Evolutionary conservation across 371 early-diverging fungal genomes (phyloP).

Genomic region (Apophysomyces trapeziformis): DNA sequence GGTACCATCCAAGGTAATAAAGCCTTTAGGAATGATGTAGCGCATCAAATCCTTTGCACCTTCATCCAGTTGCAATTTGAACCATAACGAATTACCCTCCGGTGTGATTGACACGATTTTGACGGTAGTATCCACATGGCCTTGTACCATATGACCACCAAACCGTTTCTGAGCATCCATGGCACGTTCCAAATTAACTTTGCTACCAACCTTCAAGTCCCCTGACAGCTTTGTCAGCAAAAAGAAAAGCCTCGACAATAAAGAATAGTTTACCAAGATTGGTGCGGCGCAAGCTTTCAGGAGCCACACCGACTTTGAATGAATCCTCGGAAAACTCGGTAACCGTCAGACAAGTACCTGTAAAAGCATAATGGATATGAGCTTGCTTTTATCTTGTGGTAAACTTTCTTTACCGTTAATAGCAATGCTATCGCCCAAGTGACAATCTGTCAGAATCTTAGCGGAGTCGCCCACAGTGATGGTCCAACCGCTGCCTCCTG

Average conservation of each 20-base stretch:
- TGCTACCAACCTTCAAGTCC: slow-evolving; percentile 74
- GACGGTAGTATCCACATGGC: slow-evolving; percentile 92
- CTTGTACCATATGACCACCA: slow-evolving; percentile 98
- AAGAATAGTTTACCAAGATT: slow-evolving; percentile 70
- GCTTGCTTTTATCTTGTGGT: not conserved
- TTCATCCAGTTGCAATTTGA: slow-evolving; percentile 70
- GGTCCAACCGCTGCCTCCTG: slow-evolving; percentile 89
- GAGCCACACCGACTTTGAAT: slow-evolving; percentile 93
- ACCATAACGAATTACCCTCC: slow-evolving; percentile 89
- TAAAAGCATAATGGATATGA: not conserved
- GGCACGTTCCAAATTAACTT: slow-evolving; percentile 94
- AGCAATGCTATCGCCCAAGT: slow-evolving; percentile 94
- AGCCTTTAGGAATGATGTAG: slow-evolving; percentile 95
- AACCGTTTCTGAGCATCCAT: slow-evolving; percentile 85
- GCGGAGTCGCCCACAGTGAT: slow-evolving; percentile 76
- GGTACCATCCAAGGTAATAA: slow-evolving; percentile 92
- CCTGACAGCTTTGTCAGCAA: slow-evolving; percentile 44
- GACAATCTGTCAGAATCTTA: slow-evolving; percentile 80
- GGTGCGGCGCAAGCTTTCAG: slow-evolving; percentile 91
- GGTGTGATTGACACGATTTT: slow-evolving; percentile 73
- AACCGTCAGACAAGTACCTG: slow-evolving; percentile 95
- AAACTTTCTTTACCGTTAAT: slow-evolving; percentile 74
- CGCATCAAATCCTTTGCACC: slow-evolving; percentile 66
- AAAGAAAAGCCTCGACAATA: not conserved
- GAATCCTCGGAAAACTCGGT: slow-evolving; percentile 82